phyloP scores from a whole-genome alignment of 73 alveolate species.

The Halteria grandinella region DNA sequence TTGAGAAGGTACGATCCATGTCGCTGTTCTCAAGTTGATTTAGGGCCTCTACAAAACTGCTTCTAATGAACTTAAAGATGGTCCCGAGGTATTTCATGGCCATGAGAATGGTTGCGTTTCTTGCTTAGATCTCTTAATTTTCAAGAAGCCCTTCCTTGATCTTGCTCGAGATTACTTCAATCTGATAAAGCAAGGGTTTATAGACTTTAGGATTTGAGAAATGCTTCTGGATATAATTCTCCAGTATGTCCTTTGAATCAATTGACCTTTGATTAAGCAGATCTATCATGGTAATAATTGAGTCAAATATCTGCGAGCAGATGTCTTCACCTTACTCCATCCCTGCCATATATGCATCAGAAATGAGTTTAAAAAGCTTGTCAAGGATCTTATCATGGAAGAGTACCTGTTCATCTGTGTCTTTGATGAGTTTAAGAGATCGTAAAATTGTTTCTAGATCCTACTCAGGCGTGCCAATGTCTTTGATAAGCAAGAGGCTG shows the following conservation, averaged over 20 bases:
- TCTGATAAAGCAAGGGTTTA: constrained; percentile 29
- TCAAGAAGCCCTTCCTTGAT: constrained; percentile 22
- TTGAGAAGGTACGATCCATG: too few species aligned
- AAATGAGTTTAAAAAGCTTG: constrained; percentile 18
- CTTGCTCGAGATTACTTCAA: constrained; percentile 20
- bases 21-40: too few species aligned
- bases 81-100: too few species aligned
- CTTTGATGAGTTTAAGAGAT: too few species aligned
- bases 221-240: constrained; percentile 27
- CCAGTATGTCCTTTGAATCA: constrained; percentile 12
- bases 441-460: too few species aligned
- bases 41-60: too few species aligned
- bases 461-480: background rate
- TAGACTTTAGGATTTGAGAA: constrained; percentile 40
- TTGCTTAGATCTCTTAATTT: too few species aligned
- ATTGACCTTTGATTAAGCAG: background rate
- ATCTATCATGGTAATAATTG: constrained; percentile 31
- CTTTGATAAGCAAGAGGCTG: constrained; percentile 23
- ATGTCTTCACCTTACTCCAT: too few species aligned
- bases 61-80: too few species aligned
- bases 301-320: constrained; percentile 39
- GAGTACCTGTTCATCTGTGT: constrained; percentile 11
- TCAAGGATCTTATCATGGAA: constrained; percentile 50
- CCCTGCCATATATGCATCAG: too few species aligned
- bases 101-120: too few species aligned